These are phyloP conservation scores for Ceratobasidium sp. DNA, from an alignment of 1,284 basidiomycete genomes.

Conservation along the genomic window DNA sequence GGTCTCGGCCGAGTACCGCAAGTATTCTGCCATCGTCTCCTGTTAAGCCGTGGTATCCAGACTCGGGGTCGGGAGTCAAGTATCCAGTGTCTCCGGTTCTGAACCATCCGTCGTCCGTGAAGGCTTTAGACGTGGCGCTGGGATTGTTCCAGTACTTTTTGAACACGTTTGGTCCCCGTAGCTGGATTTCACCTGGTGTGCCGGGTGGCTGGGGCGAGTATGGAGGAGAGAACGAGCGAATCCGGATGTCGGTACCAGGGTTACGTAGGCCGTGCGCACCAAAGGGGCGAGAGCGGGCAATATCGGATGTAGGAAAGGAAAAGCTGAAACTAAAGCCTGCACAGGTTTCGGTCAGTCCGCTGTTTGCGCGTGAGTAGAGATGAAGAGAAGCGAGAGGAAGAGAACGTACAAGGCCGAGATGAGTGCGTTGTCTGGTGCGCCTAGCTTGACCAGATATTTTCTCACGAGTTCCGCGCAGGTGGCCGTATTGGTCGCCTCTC, in stretches of 20 bases:
- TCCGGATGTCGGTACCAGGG: conserved; percentile 1
- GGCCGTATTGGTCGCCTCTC: background rate
- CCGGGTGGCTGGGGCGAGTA: background rate
- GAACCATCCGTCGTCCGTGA: conserved; percentile 10
- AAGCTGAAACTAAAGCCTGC: conserved; percentile 10
- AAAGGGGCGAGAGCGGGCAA: conserved; percentile 5
- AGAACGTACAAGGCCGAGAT: conserved; percentile 5
- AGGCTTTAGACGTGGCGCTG: background rate
- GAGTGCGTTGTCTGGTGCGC: background rate
- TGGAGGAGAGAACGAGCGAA: conserved; percentile 7
- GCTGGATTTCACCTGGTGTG: conserved; percentile 10
- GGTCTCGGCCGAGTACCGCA: conserved; percentile 12
- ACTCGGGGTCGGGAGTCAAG: conserved; percentile 10
- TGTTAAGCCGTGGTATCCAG: background rate
- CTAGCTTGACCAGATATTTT: background rate
- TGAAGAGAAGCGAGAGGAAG: background rate
- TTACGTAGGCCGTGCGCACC: conserved; percentile 7
- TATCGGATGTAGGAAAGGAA: conserved; percentile 5
- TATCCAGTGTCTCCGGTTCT: conserved; percentile 16
- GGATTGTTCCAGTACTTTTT: conserved; percentile 36
- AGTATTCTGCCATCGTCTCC: conserved; percentile 21
- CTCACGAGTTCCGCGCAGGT: background rate
- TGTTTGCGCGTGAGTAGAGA: background rate
- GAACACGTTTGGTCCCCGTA: conserved; percentile 7
- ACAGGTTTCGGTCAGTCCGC: conserved; percentile 10